Base-by-base conservation (phyloP, 1,284 basidiomycete species). In the Porogramme epimiltina region DNA sequence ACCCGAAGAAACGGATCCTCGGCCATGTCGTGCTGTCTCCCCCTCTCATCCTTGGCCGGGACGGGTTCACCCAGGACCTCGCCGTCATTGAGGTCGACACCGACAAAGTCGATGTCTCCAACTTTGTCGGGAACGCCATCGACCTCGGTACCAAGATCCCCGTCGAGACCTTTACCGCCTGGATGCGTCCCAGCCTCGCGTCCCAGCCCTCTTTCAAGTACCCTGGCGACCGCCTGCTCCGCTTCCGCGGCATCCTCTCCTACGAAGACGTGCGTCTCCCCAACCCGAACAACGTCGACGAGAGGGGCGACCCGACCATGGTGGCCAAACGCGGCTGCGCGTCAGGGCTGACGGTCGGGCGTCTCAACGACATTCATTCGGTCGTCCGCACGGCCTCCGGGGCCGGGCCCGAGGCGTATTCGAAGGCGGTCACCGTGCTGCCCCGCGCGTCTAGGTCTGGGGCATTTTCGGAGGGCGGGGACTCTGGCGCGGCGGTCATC, bases 1-100 rank as follows among this genome's bases (percentile, higher is more conserved):
- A 26, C 16, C 33, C 13, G 39, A 51, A 54, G 42, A 42, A 55
- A 20, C 68, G 70, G 26, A 49, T 65, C 42, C 20, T 73, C 5
- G 69, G 70, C 34, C 64, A 68, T 49, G 53, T 71, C 47, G 28
- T 62, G 45, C 55, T 42, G 42, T 63, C 71, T 37, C 66, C 71
- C 45, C 59, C 65, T 41, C 10, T 65, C 52, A 44, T 49, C 42
- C 51, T 46, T 51, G 63, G 63, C 48, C 39, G 26, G 28, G 49
- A 62, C 23, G 43, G 51, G 13, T 70, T 51, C 42, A 68, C 65
- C 9, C 45, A 64, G 43, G 68, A 71, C 51, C 61, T 47, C 45
- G 66, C 61, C 28, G 44, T 67, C 36, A 58, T 73, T 56, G 56
- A 69, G 59, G 34, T 71, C 42, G 57, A 65, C 54, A 22, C 46